These are phyloP conservation scores for Drechslerella dactyloides DNA, from an alignment of 2,329 filamentous ascomycete species.

Conservation along the genomic window DNA sequence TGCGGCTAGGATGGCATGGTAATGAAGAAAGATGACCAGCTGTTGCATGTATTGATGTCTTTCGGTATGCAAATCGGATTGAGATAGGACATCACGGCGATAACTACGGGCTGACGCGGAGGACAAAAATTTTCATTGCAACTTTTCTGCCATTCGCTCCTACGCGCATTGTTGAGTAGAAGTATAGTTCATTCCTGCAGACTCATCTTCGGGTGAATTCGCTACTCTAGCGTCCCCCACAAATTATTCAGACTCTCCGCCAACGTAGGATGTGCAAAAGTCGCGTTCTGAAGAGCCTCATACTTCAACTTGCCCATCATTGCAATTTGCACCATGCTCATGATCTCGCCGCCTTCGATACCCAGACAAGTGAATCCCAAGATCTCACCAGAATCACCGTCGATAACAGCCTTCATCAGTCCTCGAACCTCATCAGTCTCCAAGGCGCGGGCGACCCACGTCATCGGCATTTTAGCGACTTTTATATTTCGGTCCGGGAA, in stretches of 20 bases:
- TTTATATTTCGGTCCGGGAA: conserved; percentile 57
- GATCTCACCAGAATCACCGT: conserved; percentile 62
- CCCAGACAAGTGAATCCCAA: conserved; percentile 64
- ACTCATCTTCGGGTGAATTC: not conserved
- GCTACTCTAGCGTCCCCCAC: conserved; percentile 60
- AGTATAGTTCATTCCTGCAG: too few relatives aligned
- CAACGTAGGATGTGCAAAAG: conserved; percentile 63
- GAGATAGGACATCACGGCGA: too few relatives aligned
- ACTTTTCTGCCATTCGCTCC: too few relatives aligned
- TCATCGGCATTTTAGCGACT: conserved; percentile 64
- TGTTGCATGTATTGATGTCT: too few relatives aligned
- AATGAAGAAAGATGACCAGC: too few relatives aligned
- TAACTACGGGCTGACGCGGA: too few relatives aligned
- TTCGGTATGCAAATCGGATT: too few relatives aligned
- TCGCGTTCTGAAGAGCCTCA: conserved; percentile 61
- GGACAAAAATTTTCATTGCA: too few relatives aligned
- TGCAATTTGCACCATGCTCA: conserved; percentile 64
- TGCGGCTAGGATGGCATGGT: too few relatives aligned
- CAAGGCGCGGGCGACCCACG: conserved; percentile 62
- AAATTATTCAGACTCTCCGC: conserved; percentile 64
- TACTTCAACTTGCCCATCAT: conserved; percentile 63
- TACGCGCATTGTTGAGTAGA: too few relatives aligned
- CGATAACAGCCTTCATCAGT: conserved; percentile 64
- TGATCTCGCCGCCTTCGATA: conserved; percentile 64
- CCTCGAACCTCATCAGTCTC: conserved; percentile 64